These are phyloP conservation scores for Lentinus brumalis DNA, from an alignment of 768 basidiomycete species.

Conservation along the genomic window DNA sequence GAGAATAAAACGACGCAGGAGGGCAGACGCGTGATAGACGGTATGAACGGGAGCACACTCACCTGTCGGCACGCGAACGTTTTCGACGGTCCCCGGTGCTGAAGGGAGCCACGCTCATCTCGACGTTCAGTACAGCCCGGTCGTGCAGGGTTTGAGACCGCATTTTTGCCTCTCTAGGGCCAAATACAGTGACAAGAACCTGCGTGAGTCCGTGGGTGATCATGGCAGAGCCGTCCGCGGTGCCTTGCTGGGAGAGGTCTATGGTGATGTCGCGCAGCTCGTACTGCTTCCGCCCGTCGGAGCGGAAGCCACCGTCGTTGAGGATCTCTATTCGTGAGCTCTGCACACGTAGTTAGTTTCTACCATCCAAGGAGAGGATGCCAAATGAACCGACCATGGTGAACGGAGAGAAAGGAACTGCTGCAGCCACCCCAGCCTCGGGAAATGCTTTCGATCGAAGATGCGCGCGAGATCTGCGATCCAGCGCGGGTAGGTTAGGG, in stretches of 20 bases:
- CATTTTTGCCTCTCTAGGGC: slow-evolving; percentile 86
- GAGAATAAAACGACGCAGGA: too few species aligned
- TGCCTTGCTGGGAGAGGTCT: slow-evolving; percentile 70
- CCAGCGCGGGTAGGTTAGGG: slow-evolving; percentile 2
- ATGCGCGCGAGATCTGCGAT: slow-evolving; percentile 1
- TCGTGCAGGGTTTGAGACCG: slow-evolving; percentile 83
- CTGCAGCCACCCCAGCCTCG: not conserved
- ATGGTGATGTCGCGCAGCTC: slow-evolving; percentile 85
- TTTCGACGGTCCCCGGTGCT: slow-evolving; percentile 80
- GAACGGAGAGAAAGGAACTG: not conserved
- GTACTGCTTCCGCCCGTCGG: slow-evolving; percentile 90
- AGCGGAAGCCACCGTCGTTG: slow-evolving; percentile 85
- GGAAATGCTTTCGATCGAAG: not conserved
- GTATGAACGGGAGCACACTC: slow-evolving; percentile 35
- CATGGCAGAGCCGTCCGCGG: slow-evolving; percentile 83
- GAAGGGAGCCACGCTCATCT: slow-evolving; percentile 85
- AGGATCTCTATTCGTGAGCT: slow-evolving; percentile 69
- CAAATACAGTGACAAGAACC: slow-evolving; percentile 86
- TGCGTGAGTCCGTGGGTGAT: slow-evolving; percentile 90
- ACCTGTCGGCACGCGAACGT: slow-evolving; percentile 87
- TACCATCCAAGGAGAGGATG: not conserved
- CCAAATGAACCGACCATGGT: slow-evolving; percentile 8
- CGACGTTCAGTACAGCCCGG: slow-evolving; percentile 86
- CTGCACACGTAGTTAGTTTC: slow-evolving; percentile 26
- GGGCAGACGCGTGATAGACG: not conserved